Evolutionary conservation across 2,329 filamentous ascomycete species (phyloP), one percentile per base, ranked within the genome.

Genomic region (Pseudodiploospora longispora): DNA sequence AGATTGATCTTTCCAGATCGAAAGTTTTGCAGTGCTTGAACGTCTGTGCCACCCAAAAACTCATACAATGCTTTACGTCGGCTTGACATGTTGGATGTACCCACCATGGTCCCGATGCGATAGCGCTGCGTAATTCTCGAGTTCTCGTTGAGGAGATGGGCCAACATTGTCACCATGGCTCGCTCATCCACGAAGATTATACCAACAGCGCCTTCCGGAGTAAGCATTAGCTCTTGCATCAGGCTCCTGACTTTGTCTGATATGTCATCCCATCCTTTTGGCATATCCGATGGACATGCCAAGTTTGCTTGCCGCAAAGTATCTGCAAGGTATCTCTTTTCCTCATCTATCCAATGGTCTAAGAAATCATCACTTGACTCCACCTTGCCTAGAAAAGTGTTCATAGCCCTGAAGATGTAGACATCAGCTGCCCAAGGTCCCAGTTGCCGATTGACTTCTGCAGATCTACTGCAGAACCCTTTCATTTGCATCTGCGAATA

Each of bases 161-260:
- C 62, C 30, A 90, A 63, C 4, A 85, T 72, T 6, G 69, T 70
- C 1, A 80, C 81, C 0, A 77, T 80, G 1, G 72, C 72, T 41
- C 82, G 67, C 54, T 85, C 77, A 46, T 75, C 68, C 27, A 78
- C 84, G 51, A 90, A 90, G 1, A 89, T 63, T 10, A 90, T 80
- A 0, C 81, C 80, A 4, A 75, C 71, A 0, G 69, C 60, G 2
- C 62, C 57, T 1, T 69, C 59, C 2, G 72, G 59, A 9, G 64
- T 58, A 2, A 56, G 54, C 2, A 76, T 50, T 10, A 84, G 70
- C 4, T 75, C 63, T 4, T 60, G 45, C 3, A 87, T 60, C 10
- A 90, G 65, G 5, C 64, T 60, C 12, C 58, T 53, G 3, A 77
- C 67, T 55, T 88, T 87, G n/a, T 72, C 56, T 0, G 83, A 80